Evolutionary conservation across 2,329 filamentous ascomycete species (phyloP).

Genomic region (Cucurbitaria berberidis): DNA sequence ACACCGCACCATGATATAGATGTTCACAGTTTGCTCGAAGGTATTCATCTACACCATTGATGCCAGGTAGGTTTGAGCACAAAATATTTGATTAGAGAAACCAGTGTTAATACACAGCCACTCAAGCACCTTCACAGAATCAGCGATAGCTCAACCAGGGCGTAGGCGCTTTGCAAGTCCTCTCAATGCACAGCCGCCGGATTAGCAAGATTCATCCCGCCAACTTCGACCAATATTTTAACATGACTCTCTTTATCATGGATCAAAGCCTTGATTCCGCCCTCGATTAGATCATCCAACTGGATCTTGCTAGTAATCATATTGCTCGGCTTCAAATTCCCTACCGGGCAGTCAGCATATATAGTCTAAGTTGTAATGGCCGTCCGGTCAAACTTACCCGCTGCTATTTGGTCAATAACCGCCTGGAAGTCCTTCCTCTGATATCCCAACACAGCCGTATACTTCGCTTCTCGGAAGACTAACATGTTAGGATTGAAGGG

Average conservation of each 20-base stretch:
- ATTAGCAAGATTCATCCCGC: conserved; percentile 20
- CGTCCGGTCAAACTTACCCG: conserved; percentile 31
- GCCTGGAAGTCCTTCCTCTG: conserved; percentile 61
- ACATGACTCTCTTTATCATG: conserved; percentile 67
- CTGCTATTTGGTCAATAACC: conserved; percentile 60
- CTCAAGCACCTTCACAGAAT: too few relatives aligned
- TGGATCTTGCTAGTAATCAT: conserved; percentile 68
- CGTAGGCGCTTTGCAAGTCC: too few relatives aligned
- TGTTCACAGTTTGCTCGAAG: not conserved
- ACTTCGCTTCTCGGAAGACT: conserved; percentile 60
- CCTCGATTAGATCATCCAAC: conserved; percentile 62
- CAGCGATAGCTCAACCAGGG: too few relatives aligned
- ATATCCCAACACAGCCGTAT: conserved; percentile 59
- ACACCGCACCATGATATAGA: not conserved
- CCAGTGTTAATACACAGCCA: too few relatives aligned
- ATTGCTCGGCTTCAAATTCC: conserved; percentile 57
- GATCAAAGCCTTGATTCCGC: conserved; percentile 64
- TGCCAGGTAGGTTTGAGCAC: not conserved
- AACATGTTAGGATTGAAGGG: conserved; percentile 62
- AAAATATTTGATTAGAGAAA: too few relatives aligned
- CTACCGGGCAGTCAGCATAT: conserved; percentile 36
- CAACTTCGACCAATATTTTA: conserved; percentile 64
- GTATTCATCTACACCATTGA: too few relatives aligned
- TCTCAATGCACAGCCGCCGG: too few relatives aligned
- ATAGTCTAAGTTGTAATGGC: not conserved